These are phyloP conservation scores for Cordyceps fumosorosea DNA, from an alignment of 2,329 filamentous ascomycete genomes.

Conservation along the genomic window DNA sequence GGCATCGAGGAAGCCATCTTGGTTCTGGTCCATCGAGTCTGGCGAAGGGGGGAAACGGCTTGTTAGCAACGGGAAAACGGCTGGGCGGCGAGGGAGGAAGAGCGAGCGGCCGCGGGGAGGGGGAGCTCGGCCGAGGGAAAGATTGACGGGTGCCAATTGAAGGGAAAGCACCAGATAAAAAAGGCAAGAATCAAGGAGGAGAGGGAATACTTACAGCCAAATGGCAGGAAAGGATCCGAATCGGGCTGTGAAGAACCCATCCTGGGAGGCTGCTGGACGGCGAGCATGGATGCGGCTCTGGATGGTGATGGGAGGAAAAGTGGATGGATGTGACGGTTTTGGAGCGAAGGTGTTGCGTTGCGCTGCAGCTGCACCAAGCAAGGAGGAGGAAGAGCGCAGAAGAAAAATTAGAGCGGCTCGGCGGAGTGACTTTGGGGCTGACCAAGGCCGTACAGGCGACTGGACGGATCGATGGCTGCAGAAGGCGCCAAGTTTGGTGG, in stretches of 20 bases:
- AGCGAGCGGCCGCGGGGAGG: background rate
- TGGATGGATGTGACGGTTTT: slow-evolving; percentile 4
- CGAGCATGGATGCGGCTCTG: slow-evolving; percentile 46
- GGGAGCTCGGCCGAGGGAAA: background rate
- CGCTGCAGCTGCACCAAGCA: background rate
- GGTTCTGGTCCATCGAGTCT: slow-evolving; percentile 40
- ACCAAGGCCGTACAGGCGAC: background rate
- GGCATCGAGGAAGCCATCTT: slow-evolving; percentile 44
- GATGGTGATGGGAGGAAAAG: slow-evolving; percentile 12
- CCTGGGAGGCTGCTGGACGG: slow-evolving; percentile 44
- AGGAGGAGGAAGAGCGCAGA: background rate
- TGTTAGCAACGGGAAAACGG: slow-evolving; percentile 11
- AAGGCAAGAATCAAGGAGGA: slow-evolving; percentile 13
- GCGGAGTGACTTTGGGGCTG: background rate
- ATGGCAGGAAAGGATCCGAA: slow-evolving; percentile 49
- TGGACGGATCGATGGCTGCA: background rate
- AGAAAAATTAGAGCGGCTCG: background rate
- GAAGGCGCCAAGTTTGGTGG: background rate
- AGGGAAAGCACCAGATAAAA: background rate
- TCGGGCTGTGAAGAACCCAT: slow-evolving; percentile 54
- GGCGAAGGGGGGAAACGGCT: background rate
- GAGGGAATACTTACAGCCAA: slow-evolving; percentile 54
- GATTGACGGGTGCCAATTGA: background rate
- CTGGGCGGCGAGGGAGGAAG: background rate
- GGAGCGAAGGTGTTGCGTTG: background rate